Evolutionary conservation across 371 early-diverging fungal genomes (phyloP), one percentile per base, ranked within the genome.

Genomic region (Choanephora cucurbitarum): DNA sequence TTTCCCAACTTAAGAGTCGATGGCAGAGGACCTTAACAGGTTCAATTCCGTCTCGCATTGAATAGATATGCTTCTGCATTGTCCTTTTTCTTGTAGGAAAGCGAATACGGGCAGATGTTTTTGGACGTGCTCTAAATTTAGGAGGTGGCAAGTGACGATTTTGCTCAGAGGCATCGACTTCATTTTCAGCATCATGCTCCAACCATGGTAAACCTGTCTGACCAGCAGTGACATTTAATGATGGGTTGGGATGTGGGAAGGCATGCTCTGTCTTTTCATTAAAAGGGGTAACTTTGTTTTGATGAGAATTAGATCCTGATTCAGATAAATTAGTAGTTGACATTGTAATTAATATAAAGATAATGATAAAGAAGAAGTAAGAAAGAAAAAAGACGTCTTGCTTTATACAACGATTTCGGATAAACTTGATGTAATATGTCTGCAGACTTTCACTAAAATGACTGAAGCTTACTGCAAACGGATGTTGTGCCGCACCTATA

Each of bases 201-300:
- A 64, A 40, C 65, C 65, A 64, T 5, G 65, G 65, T 32, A 64
- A 49, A 0, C 65, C 65, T 22, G 60, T 59, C 48, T 64, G 65
- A 11, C 65, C 65, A 37, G 60, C 51, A 1, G 44, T 46, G 8
- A 64, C 32, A 6, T 53, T 58, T 13, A 58, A 21, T 14, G 64
- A 63, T 14, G 4, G 40, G 22, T 22, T 19, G 4, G 21, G 44
- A 22, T 44, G 44, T 6, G 46, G 24, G 3, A 17, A 22, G 24
- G 21, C 44, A 1, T 55, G 52, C 22, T 60, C 49, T 1, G 57
- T 56, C 34, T 62, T 62, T 32, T 56, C 62, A 42, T n/a, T n/a
- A 31, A 56, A 40, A 7, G 53, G 43, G 5, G 45, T 46, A 4
- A 47, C 33, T 14, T 23, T 41, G 14, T 59, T 52, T 44, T 51